Evolutionary conservation across 176 grass and related monocot species (phyloP), one percentile per base, ranked within the genome.

Genomic region (Phoenix dactylifera): DNA sequence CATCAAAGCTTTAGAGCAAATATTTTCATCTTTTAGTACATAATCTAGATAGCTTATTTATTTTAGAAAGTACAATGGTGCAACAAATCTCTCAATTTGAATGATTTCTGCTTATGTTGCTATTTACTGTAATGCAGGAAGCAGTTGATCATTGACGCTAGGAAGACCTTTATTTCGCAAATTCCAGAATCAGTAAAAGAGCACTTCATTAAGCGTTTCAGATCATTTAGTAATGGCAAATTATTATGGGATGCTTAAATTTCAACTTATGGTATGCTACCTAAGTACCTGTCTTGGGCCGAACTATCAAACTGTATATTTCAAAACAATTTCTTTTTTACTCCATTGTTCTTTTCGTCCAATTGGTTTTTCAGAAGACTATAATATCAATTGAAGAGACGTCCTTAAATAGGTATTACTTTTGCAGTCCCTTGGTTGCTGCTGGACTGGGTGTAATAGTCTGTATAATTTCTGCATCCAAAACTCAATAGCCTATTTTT

Each of bases 131-230:
- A 54, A 60, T 86, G 82, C 94, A 98, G 88, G 75, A 75, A 76
- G 26, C 69, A 79, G 51, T 60, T 98, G 70, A 76, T 65, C 64
- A 79, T 15, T 51, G 82, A 80, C 74, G 77, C 88, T 23, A 84
- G 54, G 59, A 89, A 24, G 59, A 71, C n/a, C 20, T 89, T 93
- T 73, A 82, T 67, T 62, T 35, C 60, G 24, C 81, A 81, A 67
- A 35, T 98, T 86, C 88, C 94, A 0, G 73, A 74, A 16, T 81
- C 65, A 18, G 28, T 98, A 26, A 73, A 29, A 59, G 82, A 70
- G 64, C 52, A 61, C 74, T 82, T 93, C 24, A 72, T 86, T 76
- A 18, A 80, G 67, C 62, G 22, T 22, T 60, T 98, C 60, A 72
- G 44, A 69, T 63, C 76, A 26, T 86, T 93, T 81, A 82, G 62